Evolutionary conservation across 2,329 filamentous ascomycete species (phyloP), one percentile per base, ranked within the genome.

Genomic region (Aspergillus felis): DNA sequence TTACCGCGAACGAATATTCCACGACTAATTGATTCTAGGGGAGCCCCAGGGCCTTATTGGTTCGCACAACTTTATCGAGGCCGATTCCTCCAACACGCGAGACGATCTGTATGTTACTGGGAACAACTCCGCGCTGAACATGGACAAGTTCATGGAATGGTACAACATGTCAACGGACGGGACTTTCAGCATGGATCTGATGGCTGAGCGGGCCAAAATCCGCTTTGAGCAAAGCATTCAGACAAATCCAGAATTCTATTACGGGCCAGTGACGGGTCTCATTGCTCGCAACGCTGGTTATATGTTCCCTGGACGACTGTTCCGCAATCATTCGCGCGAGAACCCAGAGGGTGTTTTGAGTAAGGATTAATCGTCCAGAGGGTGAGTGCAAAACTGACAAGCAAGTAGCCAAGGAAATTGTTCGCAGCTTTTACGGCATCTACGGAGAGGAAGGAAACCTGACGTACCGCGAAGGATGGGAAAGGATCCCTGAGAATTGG

Each of bases 1-100:
- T 7, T 6, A 49, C 46, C 22, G 24, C 2, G 4, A 27, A 38
- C 32, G 32, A 17, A 7, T 17, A 7, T 3, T 17, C 24, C 20
- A n/a, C 5, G 4, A 24, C 24, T 52, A 41, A 54, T n/a, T 3
- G 58, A 12, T 53, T 64, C 41, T 51, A 65, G 76, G 78, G 2
- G 73, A 72, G 17, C 80, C 80, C 0, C 76, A 76, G 46, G 81
- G 81, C 4, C 73, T 84, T 2, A 69, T 70, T 14, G 79, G 79
- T n/a, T 78, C 78, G 3, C 83, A 85, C 66, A 83, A 84, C 66
- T 78, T 80, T 55, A 80, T 83, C 63, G 82, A 85, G 71, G 71
- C 78, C 0, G 82, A 85, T 66, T 79, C 74, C 0, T 84, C 81
- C 47, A 75, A 77, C 48, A 83, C 81, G 0, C 77, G 82, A 2